phyloP scores from a whole-genome alignment of 148 eudicot genomes.

The Rhododendron williamsianum region DNA sequence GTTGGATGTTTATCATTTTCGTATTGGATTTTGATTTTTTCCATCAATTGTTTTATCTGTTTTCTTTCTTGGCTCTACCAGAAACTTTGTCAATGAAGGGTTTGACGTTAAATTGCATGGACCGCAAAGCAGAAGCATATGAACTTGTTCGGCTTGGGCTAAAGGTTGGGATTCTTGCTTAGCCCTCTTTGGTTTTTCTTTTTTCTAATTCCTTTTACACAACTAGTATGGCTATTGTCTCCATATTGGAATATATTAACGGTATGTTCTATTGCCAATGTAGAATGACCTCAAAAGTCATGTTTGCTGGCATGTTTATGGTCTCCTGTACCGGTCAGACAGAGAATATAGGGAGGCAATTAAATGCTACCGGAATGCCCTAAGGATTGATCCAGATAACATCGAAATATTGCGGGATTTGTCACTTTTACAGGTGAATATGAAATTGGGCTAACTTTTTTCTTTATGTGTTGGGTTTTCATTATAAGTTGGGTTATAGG shows the following conservation, averaged over 20 bases:
- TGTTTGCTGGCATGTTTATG: conserved; percentile 99
- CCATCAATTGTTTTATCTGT: conserved; percentile 10
- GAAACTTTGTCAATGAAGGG: conserved; percentile 99
- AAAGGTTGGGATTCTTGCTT: conserved; percentile 47
- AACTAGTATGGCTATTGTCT: background rate
- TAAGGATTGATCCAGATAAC: conserved; percentile 94
- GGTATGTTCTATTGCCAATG: conserved; percentile 13
- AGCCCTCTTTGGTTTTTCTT: background rate
- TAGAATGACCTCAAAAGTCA: conserved; percentile 99
- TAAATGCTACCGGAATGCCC: conserved; percentile 94
- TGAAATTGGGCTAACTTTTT: background rate
- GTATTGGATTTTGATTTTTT: conserved; percentile 7
- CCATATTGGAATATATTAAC: background rate
- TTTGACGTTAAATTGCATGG: conserved; percentile 95
- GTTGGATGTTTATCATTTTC: background rate
- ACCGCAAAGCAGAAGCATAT: conserved; percentile 95
- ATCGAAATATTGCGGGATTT: conserved; percentile 92
- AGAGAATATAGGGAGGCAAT: conserved; percentile 98
- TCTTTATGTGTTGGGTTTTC: background rate
- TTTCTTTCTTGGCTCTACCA: conserved; percentile 25
- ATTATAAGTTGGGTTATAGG: background rate
- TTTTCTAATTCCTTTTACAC: conserved; percentile 1
- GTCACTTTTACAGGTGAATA: conserved; percentile 81
- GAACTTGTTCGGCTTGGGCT: conserved; percentile 95
- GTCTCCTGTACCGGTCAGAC: conserved; percentile 95